Evolutionary conservation across 1,284 basidiomycete genomes (phyloP), one percentile per base, ranked within the genome.

Genomic region (Austropuccinia psidii): DNA sequence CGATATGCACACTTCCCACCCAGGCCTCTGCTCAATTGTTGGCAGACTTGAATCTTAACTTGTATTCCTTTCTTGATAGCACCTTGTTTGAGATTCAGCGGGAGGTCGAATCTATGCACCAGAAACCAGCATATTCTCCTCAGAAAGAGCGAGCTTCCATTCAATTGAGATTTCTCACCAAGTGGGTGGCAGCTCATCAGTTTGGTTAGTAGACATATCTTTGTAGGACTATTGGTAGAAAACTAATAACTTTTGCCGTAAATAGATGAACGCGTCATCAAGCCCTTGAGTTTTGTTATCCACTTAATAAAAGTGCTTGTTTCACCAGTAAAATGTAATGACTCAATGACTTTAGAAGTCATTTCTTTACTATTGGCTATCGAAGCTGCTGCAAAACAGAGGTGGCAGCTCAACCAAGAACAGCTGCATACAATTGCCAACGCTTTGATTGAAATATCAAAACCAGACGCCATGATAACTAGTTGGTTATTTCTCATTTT

Each of bases 401-500:
- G 60, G 9, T 43, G 24, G 21, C 5, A 37, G 15, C n/a, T 62
- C 7, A 62, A 29, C n/a, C 24, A 29, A 13, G 27, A 41, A 19
- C 39, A 62, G 60, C 33, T 62, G 37, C 19, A 29, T 43, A 62
- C 19, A 29, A 19, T 62, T 45, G 41, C 60, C 19, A 27, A 45
- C 6, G 60, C 60, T 13, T 62, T 62, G 24, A 62, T 62, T 17
- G 60, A 62, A 62, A 41, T 62, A n/a, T n/a, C n/a, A n/a, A n/a
- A n/a, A n/a, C n/a, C n/a, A n/a, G n/a, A n/a, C n/a, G n/a, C n/a
- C n/a, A n/a, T n/a, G n/a, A n/a, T n/a, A n/a, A n/a, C n/a, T n/a
- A n/a, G n/a, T n/a, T n/a, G n/a, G n/a, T n/a, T n/a, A n/a, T n/a
- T n/a, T n/a, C n/a, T n/a, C n/a, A n/a, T n/a, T n/a, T n/a, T n/a